These are phyloP conservation scores for Eucalyptus albens DNA, from an alignment of 345 rosid species.

Conservation along the genomic window DNA sequence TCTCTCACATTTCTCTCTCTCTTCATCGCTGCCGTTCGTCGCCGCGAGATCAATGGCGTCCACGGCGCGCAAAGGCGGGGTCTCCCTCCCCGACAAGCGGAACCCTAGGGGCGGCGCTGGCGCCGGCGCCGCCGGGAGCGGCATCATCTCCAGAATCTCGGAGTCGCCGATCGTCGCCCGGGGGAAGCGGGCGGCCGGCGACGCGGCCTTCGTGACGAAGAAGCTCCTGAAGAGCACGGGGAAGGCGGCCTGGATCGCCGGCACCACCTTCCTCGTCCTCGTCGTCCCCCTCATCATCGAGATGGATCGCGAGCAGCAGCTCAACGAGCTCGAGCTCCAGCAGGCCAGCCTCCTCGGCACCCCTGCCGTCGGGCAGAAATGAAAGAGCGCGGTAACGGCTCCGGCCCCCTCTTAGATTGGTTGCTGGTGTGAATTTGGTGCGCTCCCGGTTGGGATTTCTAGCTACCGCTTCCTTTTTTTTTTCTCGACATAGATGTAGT, in stretches of 20 bases:
- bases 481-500: background rate
- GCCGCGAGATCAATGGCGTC: slow-evolving; percentile 20
- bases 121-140: slow-evolving; percentile 1
- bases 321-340: slow-evolving; percentile 56
- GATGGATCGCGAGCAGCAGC: slow-evolving; percentile 62
- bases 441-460: background rate
- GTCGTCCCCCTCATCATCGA: slow-evolving; percentile 54
- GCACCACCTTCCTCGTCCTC: slow-evolving; percentile 61
- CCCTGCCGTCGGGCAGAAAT: slow-evolving; percentile 11
- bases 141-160: slow-evolving; percentile 25
- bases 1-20: background rate
- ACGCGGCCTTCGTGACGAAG: slow-evolving; percentile 48
- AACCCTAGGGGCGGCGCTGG: slow-evolving; percentile 8
- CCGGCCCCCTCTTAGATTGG: background rate
- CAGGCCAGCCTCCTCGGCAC: slow-evolving; percentile 63
- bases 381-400: background rate
- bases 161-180: slow-evolving; percentile 26
- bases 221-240: slow-evolving; percentile 78
- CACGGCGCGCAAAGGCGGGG: slow-evolving; percentile 35
- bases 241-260: slow-evolving; percentile 78
- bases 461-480: background rate
- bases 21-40: background rate
- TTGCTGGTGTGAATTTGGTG: background rate
- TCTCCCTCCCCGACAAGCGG: slow-evolving; percentile 22
- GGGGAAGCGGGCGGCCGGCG: slow-evolving; percentile 46